Percentiles rank a stretch among this genome's conserved stretches.
Conservation (phyloP, 495 filamentous ascomycete species). For the Neurospora sp. region DNA sequence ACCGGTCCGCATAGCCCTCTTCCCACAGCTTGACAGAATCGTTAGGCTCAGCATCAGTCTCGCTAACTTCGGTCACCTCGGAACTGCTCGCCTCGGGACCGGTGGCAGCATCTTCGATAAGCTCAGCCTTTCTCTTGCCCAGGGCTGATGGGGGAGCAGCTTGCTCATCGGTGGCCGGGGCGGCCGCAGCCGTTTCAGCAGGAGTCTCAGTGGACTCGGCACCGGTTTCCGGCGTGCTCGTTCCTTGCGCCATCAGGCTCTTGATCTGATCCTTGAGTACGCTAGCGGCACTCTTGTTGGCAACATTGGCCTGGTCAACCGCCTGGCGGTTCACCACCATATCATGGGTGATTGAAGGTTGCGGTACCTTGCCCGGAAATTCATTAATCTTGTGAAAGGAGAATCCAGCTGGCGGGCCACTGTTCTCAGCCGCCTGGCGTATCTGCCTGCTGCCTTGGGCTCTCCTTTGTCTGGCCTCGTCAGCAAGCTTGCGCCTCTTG, state of each 20-base stretch:
- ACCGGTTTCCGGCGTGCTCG: neutral
- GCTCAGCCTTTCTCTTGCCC: conserved; percentile 47
- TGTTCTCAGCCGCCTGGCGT: conserved; percentile 10
- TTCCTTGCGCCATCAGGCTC: conserved; percentile 29
- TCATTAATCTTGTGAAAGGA: conserved; percentile 33
- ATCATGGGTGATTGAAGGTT: conserved; percentile 61
- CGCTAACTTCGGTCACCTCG: conserved; percentile 10
- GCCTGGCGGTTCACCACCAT: conserved; percentile 74
- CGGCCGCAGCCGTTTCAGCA: conserved; percentile 11
- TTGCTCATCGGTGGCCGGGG: conserved; percentile 4
- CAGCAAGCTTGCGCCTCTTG: conserved; percentile 65
- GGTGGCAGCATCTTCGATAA: conserved; percentile 48
- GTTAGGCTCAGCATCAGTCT: conserved; percentile 50
- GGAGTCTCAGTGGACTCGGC: conserved; percentile 2
- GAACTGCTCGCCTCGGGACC: conserved; percentile 36
- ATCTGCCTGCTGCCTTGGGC: conserved; percentile 12
- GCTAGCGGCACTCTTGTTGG: conserved; percentile 91
- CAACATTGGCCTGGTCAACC: conserved; percentile 66
- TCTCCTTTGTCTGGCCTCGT: conserved; percentile 29
- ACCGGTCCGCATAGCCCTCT: conserved; percentile 84
- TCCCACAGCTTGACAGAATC: conserved; percentile 94
- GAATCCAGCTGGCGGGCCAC: conserved; percentile 14
- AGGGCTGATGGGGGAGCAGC: conserved; percentile 32
- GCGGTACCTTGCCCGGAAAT: conserved; percentile 50
- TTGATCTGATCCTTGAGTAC: conserved; percentile 75